Conservation (phyloP, 116 monocot genomes). For the Posidonia oceanica region DNA sequence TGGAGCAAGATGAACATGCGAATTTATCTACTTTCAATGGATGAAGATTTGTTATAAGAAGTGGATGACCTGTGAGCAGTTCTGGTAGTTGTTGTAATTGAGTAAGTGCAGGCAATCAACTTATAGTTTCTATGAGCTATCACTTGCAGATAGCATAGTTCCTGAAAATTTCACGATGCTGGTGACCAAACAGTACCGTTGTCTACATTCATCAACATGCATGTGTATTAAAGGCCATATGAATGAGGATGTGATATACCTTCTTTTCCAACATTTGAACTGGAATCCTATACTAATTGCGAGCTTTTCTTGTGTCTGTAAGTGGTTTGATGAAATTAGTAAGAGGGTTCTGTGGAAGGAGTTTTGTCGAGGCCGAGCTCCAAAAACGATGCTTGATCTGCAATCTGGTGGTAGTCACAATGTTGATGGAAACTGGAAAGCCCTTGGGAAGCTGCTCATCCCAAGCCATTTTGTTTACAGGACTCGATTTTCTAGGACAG, state of each 20-base stretch:
- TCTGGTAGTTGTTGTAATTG: too few species aligned
- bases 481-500: conserved; percentile 89
- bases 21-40: too few species aligned
- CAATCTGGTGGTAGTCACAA: conserved; percentile 85
- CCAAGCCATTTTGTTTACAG: conserved; percentile 82
- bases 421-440: conserved; percentile 97
- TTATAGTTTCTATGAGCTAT: too few species aligned
- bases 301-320: conserved; percentile 71
- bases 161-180: conserved; percentile 23
- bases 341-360: conserved; percentile 90
- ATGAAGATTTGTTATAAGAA: too few species aligned
- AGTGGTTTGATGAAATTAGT: conserved; percentile 97
- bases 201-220: conserved; percentile 64
- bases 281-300: conserved; percentile 95
- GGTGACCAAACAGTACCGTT: conserved; percentile 65
- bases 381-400: conserved; percentile 95
- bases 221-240: conserved; percentile 70
- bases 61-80: too few species aligned
- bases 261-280: conserved; percentile 76
- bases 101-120: too few species aligned
- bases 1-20: not conserved
- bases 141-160: too few species aligned
- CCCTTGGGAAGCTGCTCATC: conserved; percentile 67
- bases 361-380: conserved; percentile 72
- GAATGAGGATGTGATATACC: conserved; percentile 66